Evolutionary conservation across 768 basidiomycete genomes (phyloP), one percentile per base, ranked within the genome.

Genomic region (Sarcodon sp.): DNA sequence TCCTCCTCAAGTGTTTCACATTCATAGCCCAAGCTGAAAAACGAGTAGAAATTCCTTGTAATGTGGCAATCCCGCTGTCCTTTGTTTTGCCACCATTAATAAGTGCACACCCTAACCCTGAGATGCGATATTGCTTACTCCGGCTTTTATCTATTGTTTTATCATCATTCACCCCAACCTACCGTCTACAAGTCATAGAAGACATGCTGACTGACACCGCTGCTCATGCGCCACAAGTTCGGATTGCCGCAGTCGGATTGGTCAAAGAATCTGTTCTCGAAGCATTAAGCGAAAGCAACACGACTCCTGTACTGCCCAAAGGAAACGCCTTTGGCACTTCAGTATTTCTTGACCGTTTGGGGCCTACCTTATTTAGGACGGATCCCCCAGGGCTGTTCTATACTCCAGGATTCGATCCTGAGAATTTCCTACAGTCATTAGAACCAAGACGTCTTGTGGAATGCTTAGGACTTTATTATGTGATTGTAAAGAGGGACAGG

Each of bases 251-350:
- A 0, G 69, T 88, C 0, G 79, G 80, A 0, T 66, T 87, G 2
- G 69, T 86, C 1, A 83, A 81, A 58, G 83, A 87, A 45, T 74
- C 76, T 1, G 63, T 80, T 1, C 59, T 87, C 9, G 73, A 80
- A 44, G 74, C 69, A 0, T 60, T 74, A 1, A 33, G 51, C 27
- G 46, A 36, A 2, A 52, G 52, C 38, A 36, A 50, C 33, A 41
- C 4, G 3, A 7, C n/a, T 27, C 39, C 39, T 13, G 39, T 41
- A 15, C 13, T 41, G 27, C 39, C 39, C 8, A 7, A 16, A 9
- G 54, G 61, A 27, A 71, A 70, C 35, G 52, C 73, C 1, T 82
- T 87, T 48, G 70, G 71, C 0, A 77, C 80, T 1, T 68, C 75
- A 0, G 51, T 68, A 18, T 70, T 87, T 48, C 53, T 87, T 38